These are phyloP conservation scores for Circinella umbellata DNA, from an alignment of 371 early-diverging fungal species.

Conservation along the genomic window DNA sequence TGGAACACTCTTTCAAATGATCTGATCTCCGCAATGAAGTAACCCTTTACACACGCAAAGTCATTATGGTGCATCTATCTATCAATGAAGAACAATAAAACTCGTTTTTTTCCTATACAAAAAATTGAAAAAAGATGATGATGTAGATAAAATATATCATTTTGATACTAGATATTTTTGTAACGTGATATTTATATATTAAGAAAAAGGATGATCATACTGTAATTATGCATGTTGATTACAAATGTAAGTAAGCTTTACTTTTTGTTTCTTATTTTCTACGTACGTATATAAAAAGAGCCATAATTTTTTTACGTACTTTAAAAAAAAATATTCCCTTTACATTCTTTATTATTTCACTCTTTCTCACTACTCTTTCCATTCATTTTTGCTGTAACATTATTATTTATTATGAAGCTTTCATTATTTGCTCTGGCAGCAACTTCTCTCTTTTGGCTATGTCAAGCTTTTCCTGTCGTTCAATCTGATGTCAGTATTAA, in stretches of 20 bases:
- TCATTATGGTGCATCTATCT: no score
- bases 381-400: neutral
- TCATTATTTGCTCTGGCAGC: conserved; percentile 16
- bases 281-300: no score
- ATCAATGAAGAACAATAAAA: neutral
- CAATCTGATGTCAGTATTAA: neutral
- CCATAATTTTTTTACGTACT: no score
- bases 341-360: neutral
- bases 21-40: no score
- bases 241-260: neutral
- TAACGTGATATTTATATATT: no score
- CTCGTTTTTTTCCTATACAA: no score
- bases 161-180: no score
- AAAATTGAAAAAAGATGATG: no score
- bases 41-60: no score
- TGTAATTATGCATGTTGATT: neutral
- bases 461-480: conserved; percentile 5
- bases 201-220: no score
- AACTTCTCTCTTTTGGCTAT: conserved; percentile 14
- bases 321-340: no score
- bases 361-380: neutral
- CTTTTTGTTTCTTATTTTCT: neutral
- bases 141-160: no score
- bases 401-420: neutral
- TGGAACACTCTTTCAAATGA: neutral